A percentile compares a stretch with the other conserved stretches of the same genome.
These are phyloP conservation scores for Phytophthora colocasiae DNA, from an alignment of 352 stramenopile genomes.

Conservation along the genomic window DNA sequence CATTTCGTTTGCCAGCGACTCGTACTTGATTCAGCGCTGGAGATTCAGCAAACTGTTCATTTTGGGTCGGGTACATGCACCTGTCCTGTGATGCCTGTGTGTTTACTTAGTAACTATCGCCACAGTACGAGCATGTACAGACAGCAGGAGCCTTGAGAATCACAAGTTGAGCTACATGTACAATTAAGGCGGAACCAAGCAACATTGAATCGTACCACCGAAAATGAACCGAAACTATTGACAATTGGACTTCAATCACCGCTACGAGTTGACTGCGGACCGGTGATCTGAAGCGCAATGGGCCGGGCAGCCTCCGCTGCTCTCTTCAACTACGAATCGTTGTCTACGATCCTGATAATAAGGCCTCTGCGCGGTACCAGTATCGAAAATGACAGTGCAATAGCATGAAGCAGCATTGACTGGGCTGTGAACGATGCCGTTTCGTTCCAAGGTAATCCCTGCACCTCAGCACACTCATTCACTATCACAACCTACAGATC, in stretches of 20 bases:
- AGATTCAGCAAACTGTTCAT: no score
- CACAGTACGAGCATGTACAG: no score
- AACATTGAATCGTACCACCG: no score
- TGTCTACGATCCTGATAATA: constrained; percentile 10
- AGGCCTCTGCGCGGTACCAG: background rate
- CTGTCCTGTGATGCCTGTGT: no score
- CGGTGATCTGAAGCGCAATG: constrained; percentile 14
- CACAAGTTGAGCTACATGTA: no score
- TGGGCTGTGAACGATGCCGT: background rate
- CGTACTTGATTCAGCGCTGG: background rate
- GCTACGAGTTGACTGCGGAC: constrained; percentile 5
- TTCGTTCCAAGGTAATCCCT: background rate
- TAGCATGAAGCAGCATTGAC: background rate
- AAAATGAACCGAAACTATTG: no score
- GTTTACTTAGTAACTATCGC: no score
- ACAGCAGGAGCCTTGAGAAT: no score
- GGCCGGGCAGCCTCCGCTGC: background rate
- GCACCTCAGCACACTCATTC: background rate
- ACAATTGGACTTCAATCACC: constrained; percentile 16
- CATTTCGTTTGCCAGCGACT: no score
- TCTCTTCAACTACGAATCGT: constrained; percentile 12
- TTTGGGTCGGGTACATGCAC: no score
- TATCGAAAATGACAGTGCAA: constrained; percentile 16
- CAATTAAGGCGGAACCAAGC: no score
- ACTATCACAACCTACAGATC: constrained; percentile 19